Evolutionary conservation across 306 rosid species (phyloP).

Genomic region (Nissolia schottii): DNA sequence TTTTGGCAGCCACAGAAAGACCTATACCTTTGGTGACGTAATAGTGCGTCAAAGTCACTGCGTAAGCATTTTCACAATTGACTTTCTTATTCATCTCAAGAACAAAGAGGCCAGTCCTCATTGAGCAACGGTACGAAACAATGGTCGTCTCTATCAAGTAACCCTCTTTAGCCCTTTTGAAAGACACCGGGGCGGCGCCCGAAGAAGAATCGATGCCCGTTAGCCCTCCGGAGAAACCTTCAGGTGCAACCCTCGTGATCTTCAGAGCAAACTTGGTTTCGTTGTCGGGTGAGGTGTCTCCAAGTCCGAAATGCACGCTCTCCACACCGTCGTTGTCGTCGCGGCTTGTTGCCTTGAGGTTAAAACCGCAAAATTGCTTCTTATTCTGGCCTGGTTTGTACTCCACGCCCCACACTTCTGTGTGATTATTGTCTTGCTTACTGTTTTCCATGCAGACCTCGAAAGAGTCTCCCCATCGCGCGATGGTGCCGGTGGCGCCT

Average conservation of each 20-base stretch:
- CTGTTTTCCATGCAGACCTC: too few relatives aligned
- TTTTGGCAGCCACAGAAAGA: conserved; percentile 22
- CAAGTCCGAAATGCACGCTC: too few relatives aligned
- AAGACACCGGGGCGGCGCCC: not conserved
- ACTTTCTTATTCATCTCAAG: conserved; percentile 12
- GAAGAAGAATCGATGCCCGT: conserved; percentile 1
- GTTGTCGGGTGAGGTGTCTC: too few relatives aligned
- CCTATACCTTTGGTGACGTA: conserved; percentile 16
- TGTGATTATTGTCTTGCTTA: too few relatives aligned
- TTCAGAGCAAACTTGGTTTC: too few relatives aligned
- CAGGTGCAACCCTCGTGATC: not conserved
- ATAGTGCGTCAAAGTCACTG: conserved; percentile 20
- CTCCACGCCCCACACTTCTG: too few relatives aligned
- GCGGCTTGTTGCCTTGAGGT: too few relatives aligned
- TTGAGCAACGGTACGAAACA: not conserved
- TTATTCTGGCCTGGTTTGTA: too few relatives aligned
- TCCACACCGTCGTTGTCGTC: too few relatives aligned
- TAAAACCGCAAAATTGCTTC: too few relatives aligned
- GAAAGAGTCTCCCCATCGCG: too few relatives aligned
- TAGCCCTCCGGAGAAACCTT: conserved; percentile 14
- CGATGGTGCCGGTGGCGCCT: too few relatives aligned
- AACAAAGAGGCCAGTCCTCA: conserved; percentile 15
- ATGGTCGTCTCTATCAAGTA: conserved; percentile 4
- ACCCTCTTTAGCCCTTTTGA: not conserved
- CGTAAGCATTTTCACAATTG: not conserved